Evolutionary conservation across 768 basidiomycete genomes (phyloP).

Genomic region (Symmetrospora coprosmae): DNA sequence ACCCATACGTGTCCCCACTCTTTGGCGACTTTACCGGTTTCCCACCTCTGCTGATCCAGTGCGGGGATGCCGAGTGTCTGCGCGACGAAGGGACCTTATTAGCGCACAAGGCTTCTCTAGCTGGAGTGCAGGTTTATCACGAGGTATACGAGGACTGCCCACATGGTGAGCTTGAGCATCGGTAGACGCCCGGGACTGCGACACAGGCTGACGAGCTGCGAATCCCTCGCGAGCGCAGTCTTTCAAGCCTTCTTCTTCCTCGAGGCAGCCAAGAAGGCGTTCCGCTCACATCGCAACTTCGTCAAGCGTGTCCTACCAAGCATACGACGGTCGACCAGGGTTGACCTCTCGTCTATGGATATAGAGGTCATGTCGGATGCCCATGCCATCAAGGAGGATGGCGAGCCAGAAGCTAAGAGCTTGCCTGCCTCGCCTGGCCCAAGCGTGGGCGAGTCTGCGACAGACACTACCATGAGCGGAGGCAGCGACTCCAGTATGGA

Average conservation of each 20-base stretch:
- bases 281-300: slow-evolving; percentile 30
- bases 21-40: slow-evolving; percentile 78
- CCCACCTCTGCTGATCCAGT: slow-evolving; percentile 80
- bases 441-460: not conserved
- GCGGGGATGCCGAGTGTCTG: slow-evolving; percentile 88
- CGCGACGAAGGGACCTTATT: slow-evolving; percentile 81
- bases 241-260: slow-evolving; percentile 34
- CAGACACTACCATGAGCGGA: not conserved
- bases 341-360: slow-evolving; percentile 16
- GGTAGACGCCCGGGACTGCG: not conserved
- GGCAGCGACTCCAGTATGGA: not conserved
- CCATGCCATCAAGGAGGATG: slow-evolving; percentile 21
- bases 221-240: not conserved
- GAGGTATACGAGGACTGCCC: slow-evolving; percentile 61
- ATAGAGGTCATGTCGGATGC: slow-evolving; percentile 23
- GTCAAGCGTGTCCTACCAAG: slow-evolving; percentile 23
- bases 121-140: slow-evolving; percentile 57
- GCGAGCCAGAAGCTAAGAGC: not conserved
- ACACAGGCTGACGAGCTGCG: not conserved
- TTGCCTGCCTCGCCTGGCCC: slow-evolving; percentile 5
- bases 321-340: not conserved
- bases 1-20: slow-evolving; percentile 88
- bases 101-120: slow-evolving; percentile 78
- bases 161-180: slow-evolving; percentile 21
- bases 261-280: slow-evolving; percentile 31